Conservation (phyloP, 23 red algal genomes). For the Pyropia haitanensis region DNA sequence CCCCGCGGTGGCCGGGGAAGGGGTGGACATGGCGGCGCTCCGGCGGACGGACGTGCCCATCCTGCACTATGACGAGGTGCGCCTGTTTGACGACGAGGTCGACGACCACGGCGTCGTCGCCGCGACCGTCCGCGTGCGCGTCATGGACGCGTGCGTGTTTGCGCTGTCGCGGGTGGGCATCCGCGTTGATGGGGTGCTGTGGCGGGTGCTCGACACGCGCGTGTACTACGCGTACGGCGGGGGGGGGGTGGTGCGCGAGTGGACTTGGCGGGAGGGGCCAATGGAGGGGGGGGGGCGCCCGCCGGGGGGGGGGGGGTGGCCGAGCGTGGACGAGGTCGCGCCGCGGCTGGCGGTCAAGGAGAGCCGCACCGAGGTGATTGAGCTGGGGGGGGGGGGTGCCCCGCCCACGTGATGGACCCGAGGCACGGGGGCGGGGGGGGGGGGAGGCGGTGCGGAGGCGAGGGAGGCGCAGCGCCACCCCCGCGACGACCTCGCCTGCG, state of each 20-base stretch:
- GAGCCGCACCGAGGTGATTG: too few relatives aligned
- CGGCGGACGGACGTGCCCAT: conserved; percentile 55
- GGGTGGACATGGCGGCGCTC: conserved; percentile 45
- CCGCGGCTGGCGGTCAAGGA: too few relatives aligned
- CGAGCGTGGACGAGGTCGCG: too few relatives aligned
- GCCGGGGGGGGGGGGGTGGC: too few relatives aligned
- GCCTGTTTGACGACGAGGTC: conserved; percentile 90
- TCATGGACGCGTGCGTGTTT: conserved; percentile 73
- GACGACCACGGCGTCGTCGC: conserved; percentile 84
- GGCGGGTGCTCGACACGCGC: conserved; percentile 79
- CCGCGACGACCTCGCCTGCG: too few relatives aligned
- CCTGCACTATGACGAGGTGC: conserved; percentile 47
- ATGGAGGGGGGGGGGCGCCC: not conserved
- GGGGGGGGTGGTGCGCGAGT: conserved; percentile 41
- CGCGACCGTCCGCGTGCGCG: conserved; percentile 65
- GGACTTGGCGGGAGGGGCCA: conserved; percentile 19
- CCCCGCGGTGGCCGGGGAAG: conserved; percentile 1
- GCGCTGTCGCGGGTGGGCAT: conserved; percentile 78
- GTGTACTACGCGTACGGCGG: conserved; percentile 69
- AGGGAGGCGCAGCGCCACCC: too few relatives aligned
- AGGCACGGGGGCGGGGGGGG: too few relatives aligned
- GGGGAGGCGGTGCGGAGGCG: too few relatives aligned
- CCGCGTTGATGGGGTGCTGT: conserved; percentile 68
- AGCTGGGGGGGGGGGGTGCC: too few relatives aligned
- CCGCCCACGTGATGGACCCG: too few relatives aligned